Percentiles rank a stretch among this genome's conserved stretches.
phyloP scores from a whole-genome alignment of 352 stramenopile species.

The Globisporangium irregulare region DNA sequence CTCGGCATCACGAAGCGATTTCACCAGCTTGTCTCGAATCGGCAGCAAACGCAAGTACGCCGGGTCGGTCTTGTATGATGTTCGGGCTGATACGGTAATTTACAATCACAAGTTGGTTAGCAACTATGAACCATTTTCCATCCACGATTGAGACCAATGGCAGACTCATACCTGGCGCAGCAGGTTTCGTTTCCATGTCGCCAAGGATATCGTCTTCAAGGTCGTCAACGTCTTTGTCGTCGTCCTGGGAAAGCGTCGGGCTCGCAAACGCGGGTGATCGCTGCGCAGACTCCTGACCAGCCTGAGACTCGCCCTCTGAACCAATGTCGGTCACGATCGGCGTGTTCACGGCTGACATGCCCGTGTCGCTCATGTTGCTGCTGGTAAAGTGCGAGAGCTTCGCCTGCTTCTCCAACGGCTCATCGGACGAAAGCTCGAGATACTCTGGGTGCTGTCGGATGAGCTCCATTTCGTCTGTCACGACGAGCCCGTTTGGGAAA shows the following conservation, averaged over 20 bases:
- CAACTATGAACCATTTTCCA: background rate
- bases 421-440: conserved; percentile 46
- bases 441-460: conserved; percentile 84
- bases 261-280: conserved; percentile 64
- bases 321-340: conserved; percentile 65
- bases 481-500: conserved; percentile 61
- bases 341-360: conserved; percentile 60
- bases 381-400: conserved; percentile 24
- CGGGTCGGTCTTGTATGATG: conserved; percentile 57
- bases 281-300: conserved; percentile 57
- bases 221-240: conserved; percentile 77
- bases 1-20: conserved; percentile 64
- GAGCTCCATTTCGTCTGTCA: conserved; percentile 81
- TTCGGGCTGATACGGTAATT: conserved; percentile 15
- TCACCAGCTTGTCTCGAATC: conserved; percentile 61
- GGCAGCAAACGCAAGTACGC: conserved; percentile 63
- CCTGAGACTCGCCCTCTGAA: conserved; percentile 62
- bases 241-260: conserved; percentile 49
- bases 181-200: conserved; percentile 64
- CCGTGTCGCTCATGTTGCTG: conserved; percentile 27
- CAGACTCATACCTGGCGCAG: conserved; percentile 18
- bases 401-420: conserved; percentile 34
- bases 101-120: background rate
- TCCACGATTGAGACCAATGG: background rate
- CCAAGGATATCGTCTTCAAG: conserved; percentile 76